Conservation (phyloP, 352 stramenopile genomes). For the Phytophthora tubulina region DNA sequence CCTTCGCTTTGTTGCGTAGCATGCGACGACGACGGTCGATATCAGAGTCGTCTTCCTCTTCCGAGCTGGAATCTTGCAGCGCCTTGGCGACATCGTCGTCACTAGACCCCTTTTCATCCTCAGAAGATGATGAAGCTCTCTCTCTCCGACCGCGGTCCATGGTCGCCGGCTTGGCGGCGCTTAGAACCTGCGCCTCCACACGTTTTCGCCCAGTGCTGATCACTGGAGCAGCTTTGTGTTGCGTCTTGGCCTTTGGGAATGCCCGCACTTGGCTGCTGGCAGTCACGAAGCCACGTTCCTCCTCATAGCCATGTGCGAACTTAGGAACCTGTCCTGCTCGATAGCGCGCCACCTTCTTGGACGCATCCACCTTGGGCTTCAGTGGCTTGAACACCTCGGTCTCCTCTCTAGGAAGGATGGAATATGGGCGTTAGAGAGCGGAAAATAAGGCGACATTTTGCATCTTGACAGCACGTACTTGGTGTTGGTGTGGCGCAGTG, state of each 20-base stretch:
- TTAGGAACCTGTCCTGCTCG: conserved; percentile 83
- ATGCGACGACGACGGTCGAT: conserved; percentile 68
- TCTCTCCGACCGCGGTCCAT: conserved; percentile 16
- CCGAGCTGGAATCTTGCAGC: conserved; percentile 80
- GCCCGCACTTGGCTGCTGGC: conserved; percentile 69
- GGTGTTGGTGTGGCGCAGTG: conserved; percentile 78
- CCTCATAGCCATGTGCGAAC: conserved; percentile 79
- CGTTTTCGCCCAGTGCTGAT: conserved; percentile 47
- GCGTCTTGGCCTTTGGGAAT: conserved; percentile 32
- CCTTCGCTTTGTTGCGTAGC: conserved; percentile 64
- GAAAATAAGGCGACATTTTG: neutral
- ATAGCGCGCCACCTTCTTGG: conserved; percentile 86
- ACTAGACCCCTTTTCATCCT: conserved; percentile 29
- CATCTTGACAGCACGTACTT: conserved; percentile 42
- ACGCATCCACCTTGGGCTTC: conserved; percentile 84
- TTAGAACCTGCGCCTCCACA: conserved; percentile 70
- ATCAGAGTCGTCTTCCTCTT: conserved; percentile 76
- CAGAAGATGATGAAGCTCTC: conserved; percentile 24
- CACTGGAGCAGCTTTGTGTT: conserved; percentile 32
- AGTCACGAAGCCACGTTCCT: conserved; percentile 83
- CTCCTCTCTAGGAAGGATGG: conserved; percentile 50
- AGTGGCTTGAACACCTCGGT: conserved; percentile 80
- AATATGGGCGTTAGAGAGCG: conserved; percentile 4
- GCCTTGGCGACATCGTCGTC: conserved; percentile 55
- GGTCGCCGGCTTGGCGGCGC: conserved; percentile 29